Conservation (phyloP, 495 filamentous ascomycete genomes). For the Podospora pseudopauciseta region DNA sequence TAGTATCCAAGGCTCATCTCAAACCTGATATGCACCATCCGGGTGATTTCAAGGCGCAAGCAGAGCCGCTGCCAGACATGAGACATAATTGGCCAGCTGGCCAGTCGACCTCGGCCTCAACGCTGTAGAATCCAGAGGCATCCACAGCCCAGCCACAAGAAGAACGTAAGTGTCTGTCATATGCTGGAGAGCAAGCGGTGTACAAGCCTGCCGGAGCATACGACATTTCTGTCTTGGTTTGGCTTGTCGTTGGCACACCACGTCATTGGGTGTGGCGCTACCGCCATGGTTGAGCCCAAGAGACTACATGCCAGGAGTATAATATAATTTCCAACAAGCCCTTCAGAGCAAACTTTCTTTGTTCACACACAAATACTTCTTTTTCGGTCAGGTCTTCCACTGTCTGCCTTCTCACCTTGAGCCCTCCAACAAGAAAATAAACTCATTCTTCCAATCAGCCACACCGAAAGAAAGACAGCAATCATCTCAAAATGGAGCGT, state of each 20-base stretch:
- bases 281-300: not conserved
- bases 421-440: not conserved
- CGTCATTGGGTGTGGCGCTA: not conserved
- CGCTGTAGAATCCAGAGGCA: not conserved
- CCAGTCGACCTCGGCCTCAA: not conserved
- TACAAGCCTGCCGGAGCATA: not conserved
- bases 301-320: not conserved
- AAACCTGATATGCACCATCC: not conserved
- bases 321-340: not conserved
- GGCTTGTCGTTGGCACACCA: not conserved
- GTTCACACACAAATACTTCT: not conserved
- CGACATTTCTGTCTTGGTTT: not conserved
- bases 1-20: not conserved
- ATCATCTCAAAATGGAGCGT: conserved; percentile 11
- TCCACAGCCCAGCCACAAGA: not conserved
- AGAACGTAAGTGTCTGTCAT: not conserved
- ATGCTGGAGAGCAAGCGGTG: not conserved
- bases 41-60: not conserved
- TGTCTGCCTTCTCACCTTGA: not conserved
- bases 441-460: not conserved
- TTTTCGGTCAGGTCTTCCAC: too few species aligned
- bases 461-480: not conserved
- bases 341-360: not conserved
- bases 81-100: not conserved
- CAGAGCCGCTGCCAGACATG: not conserved